Evolutionary conservation across 1,284 basidiomycete species (phyloP), one percentile per base, ranked within the genome.

Genomic region (Ceratobasidium sp.): DNA sequence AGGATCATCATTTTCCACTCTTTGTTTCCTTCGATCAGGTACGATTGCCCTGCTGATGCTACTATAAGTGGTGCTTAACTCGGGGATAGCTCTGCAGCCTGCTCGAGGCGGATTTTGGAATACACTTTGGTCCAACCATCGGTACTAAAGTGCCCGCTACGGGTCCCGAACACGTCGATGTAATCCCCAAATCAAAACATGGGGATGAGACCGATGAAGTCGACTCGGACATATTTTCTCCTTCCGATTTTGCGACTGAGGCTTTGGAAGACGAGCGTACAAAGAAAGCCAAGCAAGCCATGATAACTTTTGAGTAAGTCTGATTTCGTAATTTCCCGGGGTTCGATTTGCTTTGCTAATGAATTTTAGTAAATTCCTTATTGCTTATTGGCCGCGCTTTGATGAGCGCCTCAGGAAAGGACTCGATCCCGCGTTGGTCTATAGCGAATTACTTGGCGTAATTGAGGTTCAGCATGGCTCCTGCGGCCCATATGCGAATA

Each of bases 371-470:
- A 32, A 54, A n/a, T 67, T 67, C 34, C 50, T 45, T 3, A 25
- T 38, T 17, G 64, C 64, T 27, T 90, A 90, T 73, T 91, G 89
- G 89, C 80, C 82, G 0, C 86, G 85, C 73, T 86, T 90, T 56
- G 79, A 85, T 1, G 83, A 87, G 70, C 65, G 76, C 0, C 76
- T 87, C 32, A 85, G 80, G 0, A 88, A 86, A 73, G 80, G 80
- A 1, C 22, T 67, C 87, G 89, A 88, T 74, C 82, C 87, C 0
- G 80, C 84, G 2, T 78, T 89, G 12, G 85, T 89, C 2, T 91
- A 85, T 73, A 85, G 82, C 22, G 89, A 91, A 73, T 80, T 91
- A 45, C 81, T 91, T 73, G 88, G 88, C 84, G 42, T 57, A 17
- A 76, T 73, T 40, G 2, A 32, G 60, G 60, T 65, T 52, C 17